Conservation (phyloP, 2,329 filamentous ascomycete genomes). For the Fusarium clavum region DNA sequence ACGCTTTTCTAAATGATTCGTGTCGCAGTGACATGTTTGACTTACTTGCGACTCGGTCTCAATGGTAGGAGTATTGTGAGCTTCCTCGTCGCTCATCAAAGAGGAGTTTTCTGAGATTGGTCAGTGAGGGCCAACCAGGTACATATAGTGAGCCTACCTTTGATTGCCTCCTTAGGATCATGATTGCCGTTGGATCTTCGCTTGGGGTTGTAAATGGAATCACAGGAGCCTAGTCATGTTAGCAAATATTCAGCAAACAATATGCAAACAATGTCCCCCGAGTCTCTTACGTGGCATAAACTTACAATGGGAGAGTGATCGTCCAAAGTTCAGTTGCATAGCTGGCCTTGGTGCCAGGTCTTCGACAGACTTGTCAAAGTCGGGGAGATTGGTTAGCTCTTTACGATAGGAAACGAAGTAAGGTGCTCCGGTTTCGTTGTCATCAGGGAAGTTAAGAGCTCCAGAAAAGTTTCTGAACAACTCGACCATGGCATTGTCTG, state of each 20-base stretch:
- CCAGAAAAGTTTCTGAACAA: conserved; percentile 7
- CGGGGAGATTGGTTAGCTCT: background rate
- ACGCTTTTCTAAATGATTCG: background rate
- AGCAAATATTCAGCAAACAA: background rate
- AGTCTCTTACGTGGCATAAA: conserved; percentile 7
- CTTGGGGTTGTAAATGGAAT: background rate
- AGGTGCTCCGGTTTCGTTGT: background rate
- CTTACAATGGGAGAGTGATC: background rate
- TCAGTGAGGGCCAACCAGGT: background rate
- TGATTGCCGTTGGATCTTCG: background rate
- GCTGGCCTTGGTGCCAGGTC: background rate
- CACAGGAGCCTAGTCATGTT: background rate
- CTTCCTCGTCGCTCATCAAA: background rate
- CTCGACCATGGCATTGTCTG: conserved; percentile 3
- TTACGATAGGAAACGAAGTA: background rate
- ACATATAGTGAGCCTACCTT: background rate
- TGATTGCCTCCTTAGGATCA: background rate
- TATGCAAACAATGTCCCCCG: background rate
- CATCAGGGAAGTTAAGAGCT: background rate
- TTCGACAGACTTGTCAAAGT: conserved; percentile 2
- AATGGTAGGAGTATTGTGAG: background rate
- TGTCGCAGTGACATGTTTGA: no score
- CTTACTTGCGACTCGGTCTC: conserved; percentile 5
- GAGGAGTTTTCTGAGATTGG: conserved; percentile 13
- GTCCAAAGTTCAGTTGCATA: background rate